Evolutionary conservation across 257 asterid genomes (phyloP), one percentile per base, ranked within the genome.

Genomic region (Euphrasia confusa): DNA sequence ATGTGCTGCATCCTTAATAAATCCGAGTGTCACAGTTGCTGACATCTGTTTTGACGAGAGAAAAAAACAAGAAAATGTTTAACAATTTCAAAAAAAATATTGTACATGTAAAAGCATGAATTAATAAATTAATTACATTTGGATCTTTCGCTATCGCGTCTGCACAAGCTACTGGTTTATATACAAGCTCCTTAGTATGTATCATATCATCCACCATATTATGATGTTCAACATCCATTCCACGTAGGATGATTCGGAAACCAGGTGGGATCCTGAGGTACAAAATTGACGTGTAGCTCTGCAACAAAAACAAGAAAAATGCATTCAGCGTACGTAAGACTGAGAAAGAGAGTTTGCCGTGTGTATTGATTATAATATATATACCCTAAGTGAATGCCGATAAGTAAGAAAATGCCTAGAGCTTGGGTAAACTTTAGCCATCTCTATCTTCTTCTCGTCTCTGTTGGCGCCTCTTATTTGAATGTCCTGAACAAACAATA

Each of bases 241-340:
- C 90, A 32, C 96, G 65, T 62, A 90, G 62, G 48, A 80, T 75
- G 64, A 90, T 80, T 2, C 76, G 85, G 60, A 87, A 90, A 54
- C 72, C 79, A 35, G 74, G 60, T 3, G 95, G 92, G 32, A 81
- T 32, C 64, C 67, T 79, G 18, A 72, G 73, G 75, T 90, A 90
- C 80, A 90, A 55, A 61, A 87, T 85, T 10, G 96, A 77, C 17
- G 90, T 86, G 69, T 90, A 87, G 72, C 79, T 83, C 97, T 87
- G 80, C 32, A 63, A 65, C 11, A n/a, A 37, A 57, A 48, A 48
- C 65, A 11, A 66, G 54, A 54, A 28, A 4, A 47, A 63, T 44
- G 9, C 61, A 39, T 62, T 30, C 53, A 4, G 28, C 13, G 33
- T 18, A 18, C 9, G 8, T 64, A 14, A 1, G 13, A 12, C n/a